These are phyloP conservation scores for Aspergillus kassunensis DNA, from an alignment of 495 filamentous ascomycete species.

Conservation along the genomic window DNA sequence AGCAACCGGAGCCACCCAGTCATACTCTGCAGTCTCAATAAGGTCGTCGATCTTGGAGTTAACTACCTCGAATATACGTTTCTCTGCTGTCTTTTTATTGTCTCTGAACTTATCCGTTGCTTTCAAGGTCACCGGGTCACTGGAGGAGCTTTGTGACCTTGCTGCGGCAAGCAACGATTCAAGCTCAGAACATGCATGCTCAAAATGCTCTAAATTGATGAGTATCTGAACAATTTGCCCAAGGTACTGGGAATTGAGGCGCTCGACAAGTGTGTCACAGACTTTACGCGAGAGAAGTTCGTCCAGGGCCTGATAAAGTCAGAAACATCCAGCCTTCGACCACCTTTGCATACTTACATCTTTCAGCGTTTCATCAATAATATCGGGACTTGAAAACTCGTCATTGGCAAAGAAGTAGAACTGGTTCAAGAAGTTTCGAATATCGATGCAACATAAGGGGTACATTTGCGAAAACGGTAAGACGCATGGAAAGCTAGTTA, in stretches of 20 bases:
- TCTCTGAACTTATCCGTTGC: conserved; percentile 82
- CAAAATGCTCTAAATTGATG: conserved; percentile 96
- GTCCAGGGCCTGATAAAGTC: conserved; percentile 61
- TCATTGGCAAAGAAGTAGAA: conserved; percentile 96
- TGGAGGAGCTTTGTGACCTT: conserved; percentile 66
- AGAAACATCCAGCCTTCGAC: conserved; percentile 2
- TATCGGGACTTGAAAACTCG: conserved; percentile 78
- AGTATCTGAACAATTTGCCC: conserved; percentile 98
- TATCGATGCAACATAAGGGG: conserved; percentile 94
- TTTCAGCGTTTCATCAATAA: conserved; percentile 85
- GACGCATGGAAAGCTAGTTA: conserved; percentile 75
- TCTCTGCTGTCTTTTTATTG: conserved; percentile 94
- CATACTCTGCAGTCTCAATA: conserved; percentile 93
- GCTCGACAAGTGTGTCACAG: conserved; percentile 82
- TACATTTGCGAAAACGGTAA: conserved; percentile 99
- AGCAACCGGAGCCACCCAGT: conserved; percentile 72
- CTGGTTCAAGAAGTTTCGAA: conserved; percentile 92
- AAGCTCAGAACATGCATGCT: conserved; percentile 82
- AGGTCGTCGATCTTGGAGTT: conserved; percentile 99
- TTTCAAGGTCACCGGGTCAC: conserved; percentile 67
- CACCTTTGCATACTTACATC: conserved; percentile 44
- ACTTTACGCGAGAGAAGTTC: conserved; percentile 86
- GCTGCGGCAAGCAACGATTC: conserved; percentile 78
- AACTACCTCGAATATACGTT: conserved; percentile 96
- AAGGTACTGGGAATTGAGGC: conserved; percentile 85